phyloP scores from a whole-genome alignment of 2,329 filamentous ascomycete genomes.

The Coniella lustricola region DNA sequence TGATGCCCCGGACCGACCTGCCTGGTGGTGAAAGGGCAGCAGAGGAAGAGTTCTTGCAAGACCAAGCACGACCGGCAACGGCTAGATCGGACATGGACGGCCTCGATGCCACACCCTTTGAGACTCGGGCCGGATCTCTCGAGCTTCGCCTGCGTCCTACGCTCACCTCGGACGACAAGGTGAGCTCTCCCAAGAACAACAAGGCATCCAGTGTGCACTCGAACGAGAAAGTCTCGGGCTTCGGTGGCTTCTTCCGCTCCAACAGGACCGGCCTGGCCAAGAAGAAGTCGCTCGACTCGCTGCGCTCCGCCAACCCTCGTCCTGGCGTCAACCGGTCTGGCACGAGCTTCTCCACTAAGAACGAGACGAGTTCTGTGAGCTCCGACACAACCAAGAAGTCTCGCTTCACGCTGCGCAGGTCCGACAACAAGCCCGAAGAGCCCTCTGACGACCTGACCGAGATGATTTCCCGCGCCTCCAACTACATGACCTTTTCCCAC shows the following conservation, averaged over 20 bases:
- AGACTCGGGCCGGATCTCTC: conserved; percentile 63
- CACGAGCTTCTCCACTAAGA: conserved; percentile 37
- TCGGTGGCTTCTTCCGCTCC: conserved; percentile 43
- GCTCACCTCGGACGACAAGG: conserved; percentile 49
- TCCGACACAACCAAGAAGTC: conserved; percentile 40
- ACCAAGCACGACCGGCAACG: conserved; percentile 23
- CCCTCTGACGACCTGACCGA: conserved; percentile 85
- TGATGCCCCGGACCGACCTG: conserved; percentile 42
- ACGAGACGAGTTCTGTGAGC: conserved; percentile 28
- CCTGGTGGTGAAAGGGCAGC: conserved; percentile 40
- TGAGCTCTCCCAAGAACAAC: conserved; percentile 27
- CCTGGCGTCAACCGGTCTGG: conserved; percentile 39
- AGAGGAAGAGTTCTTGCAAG: conserved; percentile 30
- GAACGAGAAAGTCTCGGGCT: conserved; percentile 37
- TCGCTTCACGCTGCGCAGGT: conserved; percentile 49
- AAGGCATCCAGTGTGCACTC: conserved; percentile 45
- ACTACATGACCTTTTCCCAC: conserved; percentile 95
- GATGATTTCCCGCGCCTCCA: conserved; percentile 92
- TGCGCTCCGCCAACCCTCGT: conserved; percentile 36
- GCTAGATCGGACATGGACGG: conserved; percentile 38
- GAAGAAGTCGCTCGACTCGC: conserved; percentile 51
- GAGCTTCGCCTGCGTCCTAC: conserved; percentile 81
- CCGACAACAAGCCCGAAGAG: conserved; percentile 47
- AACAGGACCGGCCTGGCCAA: conserved; percentile 38
- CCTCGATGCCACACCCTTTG: conserved; percentile 35